A percentile compares a stretch with the other conserved stretches of the same genome.
These are phyloP conservation scores for Garcia nutans DNA, from an alignment of 345 rosid species.

Conservation along the genomic window DNA sequence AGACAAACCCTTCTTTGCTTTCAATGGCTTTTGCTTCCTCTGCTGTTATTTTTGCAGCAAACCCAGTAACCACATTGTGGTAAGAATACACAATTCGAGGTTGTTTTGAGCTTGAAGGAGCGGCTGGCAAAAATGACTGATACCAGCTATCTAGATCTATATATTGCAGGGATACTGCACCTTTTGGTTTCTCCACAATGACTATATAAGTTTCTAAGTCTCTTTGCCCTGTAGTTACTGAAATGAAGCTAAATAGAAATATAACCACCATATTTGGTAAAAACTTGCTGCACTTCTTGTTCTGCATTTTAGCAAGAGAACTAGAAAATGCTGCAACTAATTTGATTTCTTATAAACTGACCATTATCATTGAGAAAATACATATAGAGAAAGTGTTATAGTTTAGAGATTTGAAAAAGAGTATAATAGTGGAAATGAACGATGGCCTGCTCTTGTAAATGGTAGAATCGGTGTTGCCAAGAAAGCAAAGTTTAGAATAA, in stretches of 20 bases:
- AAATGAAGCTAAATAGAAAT: background rate
- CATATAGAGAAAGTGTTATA: too few relatives aligned
- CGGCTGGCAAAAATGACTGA: too few relatives aligned
- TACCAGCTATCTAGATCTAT: background rate
- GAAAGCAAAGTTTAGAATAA: background rate
- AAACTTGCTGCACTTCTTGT: background rate
- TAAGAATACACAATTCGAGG: too few relatives aligned
- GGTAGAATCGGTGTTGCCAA: too few relatives aligned
- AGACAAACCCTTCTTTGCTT: slow-evolving; percentile 29
- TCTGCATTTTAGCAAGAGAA: background rate
- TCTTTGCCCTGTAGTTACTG: background rate
- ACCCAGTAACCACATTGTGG: slow-evolving; percentile 23
- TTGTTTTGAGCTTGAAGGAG: too few relatives aligned
- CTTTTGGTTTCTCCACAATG: slow-evolving; percentile 22
- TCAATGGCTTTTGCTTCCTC: slow-evolving; percentile 37
- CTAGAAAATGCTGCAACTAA: background rate
- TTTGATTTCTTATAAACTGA: too few relatives aligned
- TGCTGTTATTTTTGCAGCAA: slow-evolving; percentile 46
- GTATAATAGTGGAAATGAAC: too few relatives aligned
- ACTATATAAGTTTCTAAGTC: slow-evolving; percentile 35
- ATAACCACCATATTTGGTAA: background rate
- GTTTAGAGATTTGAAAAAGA: too few relatives aligned
- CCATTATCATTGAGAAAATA: too few relatives aligned
- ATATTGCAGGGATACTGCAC: background rate
- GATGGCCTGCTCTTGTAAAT: too few relatives aligned